These are phyloP conservation scores for Sorghum bicolor DNA, from an alignment of 176 grass and related monocot genomes.

Conservation along the genomic window Sorghum_bicolor_NCBIv3 NC_012875.2:60583001-60583500, in stretches of 20 bases:
- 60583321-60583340: background rate
- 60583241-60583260: conserved; percentile 92
- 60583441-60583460: conserved; percentile 57
- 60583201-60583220: conserved; percentile 49
- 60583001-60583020: background rate
- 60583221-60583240: conserved; percentile 73
- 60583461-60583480: conserved; percentile 93
- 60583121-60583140: background rate
- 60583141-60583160: background rate
- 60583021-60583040: background rate
- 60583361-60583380: background rate
- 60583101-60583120: background rate
- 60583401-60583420: too few relatives aligned
- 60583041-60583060: background rate
- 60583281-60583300: conserved; percentile 83
- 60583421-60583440: background rate
- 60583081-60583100: background rate
- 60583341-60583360: background rate
- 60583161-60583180: too few relatives aligned
- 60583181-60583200: background rate
- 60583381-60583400: background rate
- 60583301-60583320: conserved; percentile 56
- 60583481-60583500: conserved; percentile 88
- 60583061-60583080: background rate
- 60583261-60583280: conserved; percentile 96